phyloP scores from a whole-genome alignment of 2,329 filamentous ascomycete species.

The Dactylonectria macrodidyma region DNA sequence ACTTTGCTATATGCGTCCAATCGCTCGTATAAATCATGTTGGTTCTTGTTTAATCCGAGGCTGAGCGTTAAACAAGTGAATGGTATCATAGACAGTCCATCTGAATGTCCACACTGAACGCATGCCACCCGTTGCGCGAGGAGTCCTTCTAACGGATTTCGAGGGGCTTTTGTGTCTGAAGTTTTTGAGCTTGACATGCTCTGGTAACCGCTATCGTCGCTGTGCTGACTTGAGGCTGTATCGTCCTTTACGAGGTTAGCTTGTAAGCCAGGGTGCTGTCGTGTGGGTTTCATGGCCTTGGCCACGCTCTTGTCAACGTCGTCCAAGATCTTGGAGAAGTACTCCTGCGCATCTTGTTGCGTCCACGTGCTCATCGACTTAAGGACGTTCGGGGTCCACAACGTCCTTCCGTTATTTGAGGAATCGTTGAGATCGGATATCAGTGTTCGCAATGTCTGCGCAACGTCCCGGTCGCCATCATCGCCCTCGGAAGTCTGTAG shows the following conservation, averaged over 20 bases:
- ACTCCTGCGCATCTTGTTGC: conserved; percentile 98
- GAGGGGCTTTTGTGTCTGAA: conserved; percentile 58
- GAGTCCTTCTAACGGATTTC: conserved; percentile 89
- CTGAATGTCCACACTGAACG: conserved; percentile 86
- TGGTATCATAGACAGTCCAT: conserved; percentile 89
- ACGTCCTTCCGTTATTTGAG: conserved; percentile 78
- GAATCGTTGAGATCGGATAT: conserved; percentile 79
- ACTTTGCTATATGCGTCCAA: conserved; percentile 88
- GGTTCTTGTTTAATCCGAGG: conserved; percentile 73
- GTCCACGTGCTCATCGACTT: conserved; percentile 97
- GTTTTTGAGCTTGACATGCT: conserved; percentile 59
- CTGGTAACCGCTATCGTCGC: conserved; percentile 71
- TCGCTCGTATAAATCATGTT: conserved; percentile 82
- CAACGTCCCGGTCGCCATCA: conserved; percentile 54
- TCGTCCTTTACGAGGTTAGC: conserved; percentile 58
- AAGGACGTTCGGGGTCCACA: conserved; percentile 86
- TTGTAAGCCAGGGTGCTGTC: conserved; percentile 57
- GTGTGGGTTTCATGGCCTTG: conserved; percentile 57
- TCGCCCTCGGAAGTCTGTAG: conserved; percentile 50
- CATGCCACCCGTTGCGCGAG: conserved; percentile 92
- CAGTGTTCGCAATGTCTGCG: conserved; percentile 72
- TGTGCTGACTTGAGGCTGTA: conserved; percentile 62
- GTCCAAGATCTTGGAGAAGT: conserved; percentile 91
- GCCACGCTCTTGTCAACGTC: conserved; percentile 85
- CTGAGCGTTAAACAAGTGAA: conserved; percentile 95